A percentile compares a stretch with the other conserved stretches of the same genome.
These are phyloP conservation scores for Pyrrhoderma noxium DNA, from an alignment of 1,284 basidiomycete genomes.

Conservation along the genomic window DNA sequence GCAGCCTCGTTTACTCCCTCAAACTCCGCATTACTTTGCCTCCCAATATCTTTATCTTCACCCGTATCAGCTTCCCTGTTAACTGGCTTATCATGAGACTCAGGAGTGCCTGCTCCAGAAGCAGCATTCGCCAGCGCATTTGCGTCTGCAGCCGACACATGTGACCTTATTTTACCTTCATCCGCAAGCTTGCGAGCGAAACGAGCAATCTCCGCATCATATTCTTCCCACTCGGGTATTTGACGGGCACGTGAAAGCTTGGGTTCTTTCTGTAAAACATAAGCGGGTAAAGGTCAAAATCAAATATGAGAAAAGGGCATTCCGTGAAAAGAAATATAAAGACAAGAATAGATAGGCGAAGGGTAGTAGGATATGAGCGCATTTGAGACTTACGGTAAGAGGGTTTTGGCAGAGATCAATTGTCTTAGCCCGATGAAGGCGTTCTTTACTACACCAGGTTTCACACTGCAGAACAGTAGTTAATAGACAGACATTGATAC, in stretches of 20 bases:
- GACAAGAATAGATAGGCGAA: too few relatives aligned
- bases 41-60: background rate
- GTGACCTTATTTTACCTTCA: conserved; percentile 56
- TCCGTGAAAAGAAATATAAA: background rate
- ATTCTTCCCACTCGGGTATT: conserved; percentile 96
- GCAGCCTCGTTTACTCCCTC: background rate
- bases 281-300: conserved; percentile 3
- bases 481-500: background rate
- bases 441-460: conserved; percentile 85
- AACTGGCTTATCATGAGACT: background rate
- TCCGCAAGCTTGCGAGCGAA: conserved; percentile 65
- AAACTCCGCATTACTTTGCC: background rate
- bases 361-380: too few relatives aligned
- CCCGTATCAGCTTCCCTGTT: conserved; percentile 1
- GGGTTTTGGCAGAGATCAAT: conserved; percentile 94
- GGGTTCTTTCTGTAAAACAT: conserved; percentile 77
- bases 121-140: conserved; percentile 61
- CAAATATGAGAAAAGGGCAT: background rate
- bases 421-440: conserved; percentile 74
- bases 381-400: conserved; percentile 55
- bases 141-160: conserved; percentile 61
- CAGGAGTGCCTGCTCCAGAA: conserved; percentile 2
- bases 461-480: conserved; percentile 49
- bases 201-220: conserved; percentile 73
- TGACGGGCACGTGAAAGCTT: conserved; percentile 89